Evolutionary conservation across 2,329 filamentous ascomycete species (phyloP), one percentile per base, ranked within the genome.

Genomic region (Fusarium clavum): DNA sequence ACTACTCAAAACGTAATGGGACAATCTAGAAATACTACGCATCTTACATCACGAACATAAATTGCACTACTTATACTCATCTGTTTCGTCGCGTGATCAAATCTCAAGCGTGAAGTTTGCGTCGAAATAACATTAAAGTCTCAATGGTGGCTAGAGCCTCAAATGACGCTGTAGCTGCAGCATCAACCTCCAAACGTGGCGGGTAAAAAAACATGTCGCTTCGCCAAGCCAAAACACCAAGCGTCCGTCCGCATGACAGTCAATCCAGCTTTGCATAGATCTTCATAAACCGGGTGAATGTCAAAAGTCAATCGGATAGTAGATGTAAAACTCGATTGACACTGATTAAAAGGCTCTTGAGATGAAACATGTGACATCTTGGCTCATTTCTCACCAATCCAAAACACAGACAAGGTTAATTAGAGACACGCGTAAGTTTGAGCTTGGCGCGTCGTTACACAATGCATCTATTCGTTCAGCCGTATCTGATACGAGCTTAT

Each of bases 321-420:
- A 43, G 20, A 43, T 43, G 5, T 16, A 0, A 44, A 44, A 44
- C 41, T 44, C 13, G 25, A 25, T 44, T 44, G 41, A 44, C 9
- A 24, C 41, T 44, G 20, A 16, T 20, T 11, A 38, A 38, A 41
- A 52, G 22, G 20, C 48, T 44, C 25, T 7, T 27, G 25, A 51
- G 27, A 40, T 64, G 62, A 65, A 65, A 65, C 61, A 65, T 46
- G 53, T 47, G 14, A 58, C 44, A 8, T 57, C 57, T 58, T 61
- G 58, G 51, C 22, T n/a, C 60, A 59, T 61, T 61, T 61, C 59
- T 59, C 34, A 40, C 24, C 20, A 14, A 52, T 2, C 25, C 53
- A 51, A 63, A 64, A 65, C 62, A 34, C 6, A 55, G 55, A 61
- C 48, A 60, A 46, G 20, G 59, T 52, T 52, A 32, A 51, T 40